Conservation (phyloP, 2,329 filamentous ascomycete species). For the Talaromyces islandicus region DNA sequence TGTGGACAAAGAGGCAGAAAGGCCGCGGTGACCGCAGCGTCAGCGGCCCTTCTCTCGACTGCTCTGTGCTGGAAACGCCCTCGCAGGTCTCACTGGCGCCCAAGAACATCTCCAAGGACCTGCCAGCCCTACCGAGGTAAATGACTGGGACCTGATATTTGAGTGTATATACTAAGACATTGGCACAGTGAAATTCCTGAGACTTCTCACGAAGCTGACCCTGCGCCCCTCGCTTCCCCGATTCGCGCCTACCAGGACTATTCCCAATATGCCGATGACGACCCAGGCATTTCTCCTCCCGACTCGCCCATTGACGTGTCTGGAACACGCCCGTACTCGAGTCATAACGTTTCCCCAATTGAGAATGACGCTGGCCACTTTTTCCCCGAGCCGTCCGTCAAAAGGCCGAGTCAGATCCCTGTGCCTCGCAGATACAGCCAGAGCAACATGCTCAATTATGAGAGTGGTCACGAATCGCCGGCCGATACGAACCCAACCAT, state of each 20-base stretch:
- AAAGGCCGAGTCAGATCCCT: slow-evolving; percentile 12
- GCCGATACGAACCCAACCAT: background rate
- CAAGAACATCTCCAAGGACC: slow-evolving; percentile 22
- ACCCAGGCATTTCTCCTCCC: slow-evolving; percentile 40
- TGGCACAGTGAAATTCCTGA: background rate
- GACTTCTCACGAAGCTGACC: background rate
- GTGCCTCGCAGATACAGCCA: slow-evolving; percentile 4
- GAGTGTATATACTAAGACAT: background rate
- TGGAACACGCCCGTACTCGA: slow-evolving; percentile 17
- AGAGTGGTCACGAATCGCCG: background rate
- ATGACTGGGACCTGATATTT: slow-evolving; percentile 11
- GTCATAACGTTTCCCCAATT: slow-evolving; percentile 38
- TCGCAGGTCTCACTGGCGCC: slow-evolving; percentile 26
- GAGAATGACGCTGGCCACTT: slow-evolving; percentile 18
- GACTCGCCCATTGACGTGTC: slow-evolving; percentile 32
- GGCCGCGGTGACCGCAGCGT: slow-evolving; percentile 36
- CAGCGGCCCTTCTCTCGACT: slow-evolving; percentile 42
- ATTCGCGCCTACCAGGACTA: slow-evolving; percentile 5
- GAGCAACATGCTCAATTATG: slow-evolving; percentile 7
- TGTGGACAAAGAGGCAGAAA: slow-evolving; percentile 50
- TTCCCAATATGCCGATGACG: slow-evolving; percentile 19
- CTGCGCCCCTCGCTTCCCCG: background rate
- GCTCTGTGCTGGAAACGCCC: slow-evolving; percentile 37
- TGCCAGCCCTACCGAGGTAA: slow-evolving; percentile 36
- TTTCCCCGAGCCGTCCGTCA: slow-evolving; percentile 13